Evolutionary conservation across 2,329 filamentous ascomycete genomes (phyloP), one percentile per base, ranked within the genome.

Genomic region (Beauveria varroae): DNA sequence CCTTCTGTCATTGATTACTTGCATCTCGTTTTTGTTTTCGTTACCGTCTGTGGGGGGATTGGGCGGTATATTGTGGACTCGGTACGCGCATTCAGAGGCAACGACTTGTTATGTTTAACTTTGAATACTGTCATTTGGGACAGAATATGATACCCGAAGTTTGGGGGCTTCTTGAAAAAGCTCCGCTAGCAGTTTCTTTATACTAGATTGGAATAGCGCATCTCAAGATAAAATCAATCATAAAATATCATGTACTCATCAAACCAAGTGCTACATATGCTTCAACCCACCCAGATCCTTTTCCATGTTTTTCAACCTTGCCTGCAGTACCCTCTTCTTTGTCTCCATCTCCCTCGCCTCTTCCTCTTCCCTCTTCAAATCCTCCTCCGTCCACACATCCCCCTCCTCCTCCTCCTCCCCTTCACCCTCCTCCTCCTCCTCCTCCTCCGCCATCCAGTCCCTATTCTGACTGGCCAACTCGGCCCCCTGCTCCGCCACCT

Each of bases 381-480:
- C 87, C 58, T 90, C 88, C 64, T 88, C 86, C 0, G 86, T 90
- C 75, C 85, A 77, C 5, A 79, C 71, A 44, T 77, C 75, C 43
- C 73, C 72, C 26, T 76, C 73, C 10, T 6, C 40, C 18, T 20
- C 65, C 69, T 67, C 78, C 3, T 78, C 78, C 47, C 81, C 72
- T 3, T 81, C 78, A 0, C 83, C 80, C 5, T 83, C 80, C 5
- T 80, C 75, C 14, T 86, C 81, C 1, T 82, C 81, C 1, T 82
- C 80, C 44, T 85, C 80, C 18, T 79, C 79, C 50, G 78, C 81
- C 69, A 80, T 81, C 67, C 80, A 79, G 34, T 86, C 83, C 63
- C 83, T 81, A 67, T 92, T 92, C 81, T 93, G 86, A 62, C 81
- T 81, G 62, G 88, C 86, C 64, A 98, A 72, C 68, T 91, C 85